These are phyloP conservation scores for Hyphopichia burtonii DNA, from an alignment of 1,139 yeast genomes.

Conservation along the genomic window DNA sequence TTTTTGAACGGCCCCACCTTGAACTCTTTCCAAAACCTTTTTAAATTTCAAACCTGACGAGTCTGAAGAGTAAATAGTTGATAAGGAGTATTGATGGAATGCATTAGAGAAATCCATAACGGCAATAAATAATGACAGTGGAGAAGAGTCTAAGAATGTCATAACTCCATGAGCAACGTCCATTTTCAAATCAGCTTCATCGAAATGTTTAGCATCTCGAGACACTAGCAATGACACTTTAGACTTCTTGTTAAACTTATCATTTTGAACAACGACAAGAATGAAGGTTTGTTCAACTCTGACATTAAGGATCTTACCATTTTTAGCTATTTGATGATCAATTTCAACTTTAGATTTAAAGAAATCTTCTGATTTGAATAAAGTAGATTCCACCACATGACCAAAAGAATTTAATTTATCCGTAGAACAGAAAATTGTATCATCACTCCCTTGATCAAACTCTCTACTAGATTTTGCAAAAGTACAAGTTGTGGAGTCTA, in stretches of 20 bases:
- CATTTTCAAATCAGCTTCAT: constrained; percentile 50
- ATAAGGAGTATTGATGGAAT: constrained; percentile 20
- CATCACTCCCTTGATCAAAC: constrained; percentile 39
- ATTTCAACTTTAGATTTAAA: constrained; percentile 37
- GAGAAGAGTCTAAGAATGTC: constrained; percentile 55
- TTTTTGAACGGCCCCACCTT: constrained; percentile 45
- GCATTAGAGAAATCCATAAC: constrained; percentile 34
- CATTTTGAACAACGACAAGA: constrained; percentile 50
- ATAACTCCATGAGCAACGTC: constrained; percentile 46
- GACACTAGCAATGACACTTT: constrained; percentile 54
- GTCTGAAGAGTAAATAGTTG: constrained; percentile 57
- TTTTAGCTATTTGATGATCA: constrained; percentile 22
- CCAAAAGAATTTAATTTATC: constrained; percentile 44
- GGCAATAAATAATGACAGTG: constrained; percentile 54
- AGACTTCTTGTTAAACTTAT: constrained; percentile 43
- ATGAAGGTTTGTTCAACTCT: constrained; percentile 52
- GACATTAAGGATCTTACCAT: constrained; percentile 46
- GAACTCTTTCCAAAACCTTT: constrained; percentile 44
- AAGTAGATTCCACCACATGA: constrained; percentile 38
- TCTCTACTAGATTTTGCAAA: constrained; percentile 48
- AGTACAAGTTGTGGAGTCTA: constrained; percentile 43
- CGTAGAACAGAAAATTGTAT: constrained; percentile 50
- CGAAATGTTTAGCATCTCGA: constrained; percentile 54
- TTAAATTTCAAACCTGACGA: constrained; percentile 60
- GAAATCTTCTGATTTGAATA: constrained; percentile 54